These are phyloP conservation scores for Boeremia exigua DNA, from an alignment of 2,329 filamentous ascomycete species.

Conservation along the genomic window DNA sequence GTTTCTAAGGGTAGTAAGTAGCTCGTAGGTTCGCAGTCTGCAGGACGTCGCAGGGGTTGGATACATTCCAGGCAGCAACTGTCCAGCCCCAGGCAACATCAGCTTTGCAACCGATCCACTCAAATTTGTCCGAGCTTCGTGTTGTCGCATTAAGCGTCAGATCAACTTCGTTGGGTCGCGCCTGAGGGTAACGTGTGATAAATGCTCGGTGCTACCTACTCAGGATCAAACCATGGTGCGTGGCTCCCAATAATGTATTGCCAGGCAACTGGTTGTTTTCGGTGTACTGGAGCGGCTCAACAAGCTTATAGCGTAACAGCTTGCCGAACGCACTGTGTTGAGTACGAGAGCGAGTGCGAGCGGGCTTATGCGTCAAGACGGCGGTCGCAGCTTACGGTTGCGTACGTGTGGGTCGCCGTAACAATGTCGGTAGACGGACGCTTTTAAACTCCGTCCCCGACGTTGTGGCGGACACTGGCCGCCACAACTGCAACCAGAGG, in stretches of 20 bases:
- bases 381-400: neutral
- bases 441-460: conserved; percentile 8
- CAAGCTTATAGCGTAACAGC: neutral
- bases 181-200: neutral
- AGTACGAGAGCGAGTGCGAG: neutral
- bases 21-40: neutral
- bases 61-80: neutral
- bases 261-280: no score
- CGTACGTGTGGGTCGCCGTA: neutral
- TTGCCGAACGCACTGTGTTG: neutral
- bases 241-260: no score
- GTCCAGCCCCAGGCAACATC: conserved; percentile 6
- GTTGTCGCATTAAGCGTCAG: neutral
- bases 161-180: neutral
- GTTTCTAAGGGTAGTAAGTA: neutral
- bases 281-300: neutral
- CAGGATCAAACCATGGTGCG: neutral
- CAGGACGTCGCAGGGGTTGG: no score
- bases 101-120: neutral
- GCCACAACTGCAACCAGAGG: neutral
- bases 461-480: neutral
- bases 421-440: conserved; percentile 1
- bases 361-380: neutral
- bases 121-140: neutral
- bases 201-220: neutral